phyloP scores from a whole-genome alignment of 768 basidiomycete genomes.

The Pisolithus microcarpus region DNA sequence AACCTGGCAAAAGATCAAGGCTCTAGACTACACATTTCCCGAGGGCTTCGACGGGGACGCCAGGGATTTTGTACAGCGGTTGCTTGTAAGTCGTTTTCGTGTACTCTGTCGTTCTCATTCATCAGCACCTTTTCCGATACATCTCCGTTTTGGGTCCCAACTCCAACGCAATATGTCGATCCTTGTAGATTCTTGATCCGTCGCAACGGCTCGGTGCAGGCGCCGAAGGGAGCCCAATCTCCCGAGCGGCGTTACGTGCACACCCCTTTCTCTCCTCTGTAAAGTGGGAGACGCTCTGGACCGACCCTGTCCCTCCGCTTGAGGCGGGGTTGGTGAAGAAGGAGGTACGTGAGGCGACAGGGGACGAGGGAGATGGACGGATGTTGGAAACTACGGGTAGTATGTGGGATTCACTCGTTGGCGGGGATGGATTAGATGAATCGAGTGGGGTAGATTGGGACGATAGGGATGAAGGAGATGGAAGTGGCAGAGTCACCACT shows the following conservation, averaged over 20 bases:
- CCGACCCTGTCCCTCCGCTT: constrained; percentile 47
- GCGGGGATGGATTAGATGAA: constrained; percentile 12
- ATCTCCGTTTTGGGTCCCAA: background rate
- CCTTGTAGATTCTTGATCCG: constrained; percentile 51
- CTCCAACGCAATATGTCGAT: background rate
- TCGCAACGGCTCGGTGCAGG: constrained; percentile 53
- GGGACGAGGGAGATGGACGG: constrained; percentile 9
- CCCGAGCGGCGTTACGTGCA: constrained; percentile 42
- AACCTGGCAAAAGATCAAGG: constrained; percentile 91
- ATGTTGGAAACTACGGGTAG: constrained; percentile 50
- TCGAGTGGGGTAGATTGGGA: background rate
- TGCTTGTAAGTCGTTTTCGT: constrained; percentile 47
- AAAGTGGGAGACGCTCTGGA: constrained; percentile 63
- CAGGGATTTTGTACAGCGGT: constrained; percentile 66
- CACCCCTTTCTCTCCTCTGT: constrained; percentile 58
- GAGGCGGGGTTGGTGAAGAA: constrained; percentile 54
- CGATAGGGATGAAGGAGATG: background rate
- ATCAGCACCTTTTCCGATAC: background rate
- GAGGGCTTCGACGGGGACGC: constrained; percentile 79
- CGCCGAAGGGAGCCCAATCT: constrained; percentile 29
- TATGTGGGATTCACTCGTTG: constrained; percentile 46
- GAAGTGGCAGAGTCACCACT: background rate
- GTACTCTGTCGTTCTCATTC: constrained; percentile 3
- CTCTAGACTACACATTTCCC: constrained; percentile 80
- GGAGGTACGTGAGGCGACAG: constrained; percentile 16